A percentile compares a stretch with the other conserved stretches of the same genome.
phyloP scores from a whole-genome alignment of 306 rosid genomes.

The Quercus wislizeni region DNA sequence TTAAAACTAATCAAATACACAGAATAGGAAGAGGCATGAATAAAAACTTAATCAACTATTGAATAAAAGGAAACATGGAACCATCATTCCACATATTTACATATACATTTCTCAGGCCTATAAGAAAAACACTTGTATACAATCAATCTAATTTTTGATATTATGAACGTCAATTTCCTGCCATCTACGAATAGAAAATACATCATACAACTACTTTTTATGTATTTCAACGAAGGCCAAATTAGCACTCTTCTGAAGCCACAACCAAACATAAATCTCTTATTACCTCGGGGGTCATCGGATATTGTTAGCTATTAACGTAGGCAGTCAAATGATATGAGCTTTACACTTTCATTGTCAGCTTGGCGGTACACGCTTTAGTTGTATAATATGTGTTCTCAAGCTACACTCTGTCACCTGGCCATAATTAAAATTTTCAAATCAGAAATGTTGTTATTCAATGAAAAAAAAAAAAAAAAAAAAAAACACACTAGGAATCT shows the following conservation, averaged over 20 bases:
- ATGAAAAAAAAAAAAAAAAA: not conserved
- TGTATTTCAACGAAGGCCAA: constrained; percentile 32
- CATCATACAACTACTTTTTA: constrained; percentile 22
- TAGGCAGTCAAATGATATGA: constrained; percentile 34
- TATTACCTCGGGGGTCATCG: constrained; percentile 13
- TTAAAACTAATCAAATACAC: not conserved
- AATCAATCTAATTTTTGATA: constrained; percentile 30
- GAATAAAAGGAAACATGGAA: not conserved
- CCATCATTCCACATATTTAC: constrained; percentile 35
- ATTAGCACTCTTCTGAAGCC: constrained; percentile 27
- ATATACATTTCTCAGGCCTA: constrained; percentile 20
- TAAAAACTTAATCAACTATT: not conserved
- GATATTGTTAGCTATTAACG: constrained; percentile 45
- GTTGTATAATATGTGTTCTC: constrained; percentile 69
- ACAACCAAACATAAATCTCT: constrained; percentile 25
- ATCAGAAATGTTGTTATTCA: constrained; percentile 7
- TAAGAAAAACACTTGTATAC: constrained; percentile 38
- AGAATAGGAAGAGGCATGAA: not conserved
- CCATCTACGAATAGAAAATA: constrained; percentile 25
- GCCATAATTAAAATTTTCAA: constrained; percentile 3
- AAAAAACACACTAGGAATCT: not conserved
- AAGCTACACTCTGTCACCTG: constrained; percentile 85
- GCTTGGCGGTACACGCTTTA: constrained; percentile 43
- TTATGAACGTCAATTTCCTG: constrained; percentile 33
- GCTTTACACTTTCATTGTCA: constrained; percentile 39